Conservation (phyloP, 192 early-diverging fungal species). For the Podila horticola region DNA sequence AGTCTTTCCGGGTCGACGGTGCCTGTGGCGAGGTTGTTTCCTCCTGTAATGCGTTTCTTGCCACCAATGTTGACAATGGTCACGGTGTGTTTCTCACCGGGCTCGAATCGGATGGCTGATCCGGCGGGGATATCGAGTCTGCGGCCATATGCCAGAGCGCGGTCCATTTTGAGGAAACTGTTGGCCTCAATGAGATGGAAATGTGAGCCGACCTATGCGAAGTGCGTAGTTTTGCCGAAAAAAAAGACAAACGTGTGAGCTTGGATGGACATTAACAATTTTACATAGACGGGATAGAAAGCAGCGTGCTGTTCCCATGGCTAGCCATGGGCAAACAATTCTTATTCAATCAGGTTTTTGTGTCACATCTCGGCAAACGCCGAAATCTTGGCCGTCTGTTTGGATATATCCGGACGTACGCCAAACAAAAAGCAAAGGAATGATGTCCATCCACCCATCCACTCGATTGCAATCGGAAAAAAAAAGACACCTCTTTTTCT, state of each 20-base stretch:
- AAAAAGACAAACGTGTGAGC: neutral
- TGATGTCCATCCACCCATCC: no score
- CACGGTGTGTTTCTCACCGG: conserved; percentile 90
- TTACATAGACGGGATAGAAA: neutral
- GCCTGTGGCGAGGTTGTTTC: conserved; percentile 86
- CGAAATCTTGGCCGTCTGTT: no score
- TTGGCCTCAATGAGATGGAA: conserved; percentile 98
- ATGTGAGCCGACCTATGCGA: conserved; percentile 86
- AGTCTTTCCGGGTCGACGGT: conserved; percentile 63
- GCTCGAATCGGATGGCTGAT: conserved; percentile 95
- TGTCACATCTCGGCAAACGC: conserved; percentile 1
- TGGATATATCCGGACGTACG: neutral
- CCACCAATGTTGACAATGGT: conserved; percentile 88
- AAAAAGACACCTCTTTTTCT: no score
- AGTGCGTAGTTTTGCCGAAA: no score
- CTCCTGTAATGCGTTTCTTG: conserved; percentile 80
- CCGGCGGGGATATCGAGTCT: conserved; percentile 95
- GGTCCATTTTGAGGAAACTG: conserved; percentile 83
- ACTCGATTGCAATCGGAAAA: no score
- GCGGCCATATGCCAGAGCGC: conserved; percentile 82
- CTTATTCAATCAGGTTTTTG: no score
- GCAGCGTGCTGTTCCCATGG: neutral
- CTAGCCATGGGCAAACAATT: neutral
- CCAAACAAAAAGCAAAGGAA: neutral
- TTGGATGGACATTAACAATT: no score